phyloP scores from a whole-genome alignment of 139 green algal genomes.

The Dunaliella primolecta region DNA sequence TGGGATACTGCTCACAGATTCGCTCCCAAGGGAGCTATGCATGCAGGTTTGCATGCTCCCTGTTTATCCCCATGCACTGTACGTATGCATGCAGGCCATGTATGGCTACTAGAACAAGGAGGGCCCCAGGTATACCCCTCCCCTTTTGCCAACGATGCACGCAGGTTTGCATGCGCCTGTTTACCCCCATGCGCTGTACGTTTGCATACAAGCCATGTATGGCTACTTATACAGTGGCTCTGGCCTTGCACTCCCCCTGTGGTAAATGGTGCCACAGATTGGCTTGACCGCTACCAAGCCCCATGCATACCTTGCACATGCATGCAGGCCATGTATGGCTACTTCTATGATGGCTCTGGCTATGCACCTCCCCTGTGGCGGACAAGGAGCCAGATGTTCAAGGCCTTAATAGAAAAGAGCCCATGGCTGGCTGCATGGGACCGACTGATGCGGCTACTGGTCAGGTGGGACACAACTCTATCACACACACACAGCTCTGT shows the following conservation, averaged over 20 bases:
- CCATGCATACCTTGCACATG: background rate
- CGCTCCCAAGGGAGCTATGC: no score
- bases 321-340: constrained; percentile 6
- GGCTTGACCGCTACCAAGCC: no score
- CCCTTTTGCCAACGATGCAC: background rate
- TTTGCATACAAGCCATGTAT: constrained; percentile 6
- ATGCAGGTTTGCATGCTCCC: background rate
- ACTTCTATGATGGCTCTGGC: constrained; percentile 11
- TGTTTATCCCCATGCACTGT: background rate
- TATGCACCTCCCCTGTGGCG: constrained; percentile 14
- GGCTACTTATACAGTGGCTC: constrained; percentile 13
- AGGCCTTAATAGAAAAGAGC: constrained; percentile 40
- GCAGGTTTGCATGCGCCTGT: no score
- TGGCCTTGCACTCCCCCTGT: background rate
- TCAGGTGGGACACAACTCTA: constrained; percentile 28
- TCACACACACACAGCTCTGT: no score
- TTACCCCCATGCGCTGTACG: background rate
- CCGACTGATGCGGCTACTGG: constrained; percentile 28
- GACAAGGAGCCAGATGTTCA: constrained; percentile 17
- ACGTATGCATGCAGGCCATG: background rate
- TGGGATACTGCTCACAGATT: no score
- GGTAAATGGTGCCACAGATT: constrained; percentile 18
- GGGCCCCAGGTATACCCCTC: no score
- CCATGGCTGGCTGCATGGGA: constrained; percentile 55
- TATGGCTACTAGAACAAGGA: background rate